These are phyloP conservation scores for Blastocystis sp. DNA, from an alignment of 352 stramenopile species.

Conservation along the genomic window DNA sequence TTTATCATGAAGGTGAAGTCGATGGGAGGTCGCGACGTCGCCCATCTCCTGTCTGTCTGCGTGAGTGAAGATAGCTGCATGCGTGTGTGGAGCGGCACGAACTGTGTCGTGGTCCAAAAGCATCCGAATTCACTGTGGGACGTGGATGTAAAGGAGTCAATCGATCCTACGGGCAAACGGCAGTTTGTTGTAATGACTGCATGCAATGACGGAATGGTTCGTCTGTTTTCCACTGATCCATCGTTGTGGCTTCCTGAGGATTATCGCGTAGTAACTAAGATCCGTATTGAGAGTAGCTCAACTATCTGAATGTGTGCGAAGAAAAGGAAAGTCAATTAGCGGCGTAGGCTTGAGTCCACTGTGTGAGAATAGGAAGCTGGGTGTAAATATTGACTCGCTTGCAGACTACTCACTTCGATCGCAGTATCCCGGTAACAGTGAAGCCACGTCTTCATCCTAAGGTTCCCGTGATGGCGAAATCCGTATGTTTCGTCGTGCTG, in stretches of 20 bases:
- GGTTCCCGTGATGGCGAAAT: slow-evolving; percentile 1
- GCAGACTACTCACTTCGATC: neutral
- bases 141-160: neutral
- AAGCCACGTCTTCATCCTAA: neutral
- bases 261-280: neutral
- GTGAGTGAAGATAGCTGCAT: neutral
- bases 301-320: neutral
- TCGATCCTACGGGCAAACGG: neutral
- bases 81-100: neutral
- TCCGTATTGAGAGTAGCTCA: neutral
- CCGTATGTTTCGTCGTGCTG: neutral
- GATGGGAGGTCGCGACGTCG: neutral
- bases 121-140: slow-evolving; percentile 41
- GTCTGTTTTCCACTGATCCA: neutral
- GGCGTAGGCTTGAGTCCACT: neutral
- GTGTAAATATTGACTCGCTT: neutral
- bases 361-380: neutral
- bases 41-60: neutral
- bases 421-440: neutral
- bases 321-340: neutral
- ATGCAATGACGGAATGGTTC: neutral
- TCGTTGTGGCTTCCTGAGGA: neutral
- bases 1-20: slow-evolving; percentile 40
- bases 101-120: neutral
- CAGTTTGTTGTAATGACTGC: neutral